A percentile compares a stretch with the other conserved stretches of the same genome.
phyloP scores from a whole-genome alignment of 139 green algal species.

The Tetradesmus lagerheimii region DNA sequence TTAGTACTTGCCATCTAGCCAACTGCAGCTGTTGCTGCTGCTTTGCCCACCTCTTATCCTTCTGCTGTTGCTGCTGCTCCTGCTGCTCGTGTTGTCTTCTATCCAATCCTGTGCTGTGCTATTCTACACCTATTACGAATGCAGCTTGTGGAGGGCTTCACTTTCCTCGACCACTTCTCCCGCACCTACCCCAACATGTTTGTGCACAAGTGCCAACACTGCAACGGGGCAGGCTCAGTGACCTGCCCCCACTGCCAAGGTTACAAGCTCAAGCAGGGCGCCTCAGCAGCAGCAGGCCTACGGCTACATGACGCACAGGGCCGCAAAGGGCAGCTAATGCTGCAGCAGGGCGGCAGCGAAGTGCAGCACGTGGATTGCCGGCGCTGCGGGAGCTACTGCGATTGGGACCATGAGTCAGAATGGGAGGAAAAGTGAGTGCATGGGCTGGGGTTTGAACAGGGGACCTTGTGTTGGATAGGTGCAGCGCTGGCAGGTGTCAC shows the following conservation, averaged over 20 bases:
- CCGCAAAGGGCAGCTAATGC: background rate
- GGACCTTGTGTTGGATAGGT: background rate
- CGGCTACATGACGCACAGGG: background rate
- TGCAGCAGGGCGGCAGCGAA: background rate
- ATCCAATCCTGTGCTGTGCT: too few relatives aligned
- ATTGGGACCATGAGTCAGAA: constrained; percentile 68
- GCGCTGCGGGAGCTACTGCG: constrained; percentile 60
- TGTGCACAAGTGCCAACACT: constrained; percentile 62
- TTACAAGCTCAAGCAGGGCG: constrained; percentile 55
- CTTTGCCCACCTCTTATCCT: background rate
- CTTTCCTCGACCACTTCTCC: constrained; percentile 65
- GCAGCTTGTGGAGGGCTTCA: constrained; percentile 69
- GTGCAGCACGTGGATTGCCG: constrained; percentile 50
- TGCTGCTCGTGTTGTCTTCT: background rate
- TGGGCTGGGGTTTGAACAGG: background rate
- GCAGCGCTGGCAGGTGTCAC: too few relatives aligned
- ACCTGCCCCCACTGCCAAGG: constrained; percentile 63
- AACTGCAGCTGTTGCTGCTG: background rate
- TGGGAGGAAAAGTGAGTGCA: constrained; percentile 63
- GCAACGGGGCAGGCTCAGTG: constrained; percentile 61
- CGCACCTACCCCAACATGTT: constrained; percentile 64
- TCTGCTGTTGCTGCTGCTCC: background rate
- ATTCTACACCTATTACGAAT: too few relatives aligned
- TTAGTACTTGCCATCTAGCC: too few relatives aligned
- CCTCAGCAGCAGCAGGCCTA: background rate